A percentile compares a stretch with the other conserved stretches of the same genome.
Evolutionary conservation across 495 filamentous ascomycete species (phyloP).

Genomic region (Aspergillus egyptiacus): DNA sequence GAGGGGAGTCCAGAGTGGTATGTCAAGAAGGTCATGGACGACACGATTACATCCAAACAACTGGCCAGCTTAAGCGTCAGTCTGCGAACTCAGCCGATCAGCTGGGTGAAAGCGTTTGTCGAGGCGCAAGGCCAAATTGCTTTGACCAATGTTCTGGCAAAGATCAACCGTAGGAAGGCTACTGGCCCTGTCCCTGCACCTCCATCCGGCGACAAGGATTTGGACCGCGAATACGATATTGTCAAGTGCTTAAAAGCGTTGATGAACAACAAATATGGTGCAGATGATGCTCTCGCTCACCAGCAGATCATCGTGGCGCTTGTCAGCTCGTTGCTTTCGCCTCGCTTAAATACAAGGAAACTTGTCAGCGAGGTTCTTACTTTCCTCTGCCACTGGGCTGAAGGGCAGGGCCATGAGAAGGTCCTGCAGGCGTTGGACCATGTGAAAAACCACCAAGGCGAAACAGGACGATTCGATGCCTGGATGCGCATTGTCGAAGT

Average conservation of each 20-base stretch:
- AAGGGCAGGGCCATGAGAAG: constrained; percentile 89
- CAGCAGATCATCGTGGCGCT: constrained; percentile 85
- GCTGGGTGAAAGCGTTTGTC: constrained; percentile 93
- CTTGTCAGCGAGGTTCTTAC: constrained; percentile 95
- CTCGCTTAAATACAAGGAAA: constrained; percentile 85
- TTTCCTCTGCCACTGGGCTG: constrained; percentile 93
- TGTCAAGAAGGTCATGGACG: constrained; percentile 94
- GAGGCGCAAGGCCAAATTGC: constrained; percentile 97
- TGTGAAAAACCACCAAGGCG: constrained; percentile 80
- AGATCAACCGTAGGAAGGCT: constrained; percentile 83
- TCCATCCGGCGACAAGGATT: constrained; percentile 68
- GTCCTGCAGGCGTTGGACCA: constrained; percentile 90
- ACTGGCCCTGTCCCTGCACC: constrained; percentile 65
- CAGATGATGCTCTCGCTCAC: constrained; percentile 91
- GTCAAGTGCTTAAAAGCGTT: constrained; percentile 94
- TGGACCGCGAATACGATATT: constrained; percentile 95
- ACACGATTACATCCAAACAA: constrained; percentile 85
- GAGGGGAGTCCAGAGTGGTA: constrained; percentile 98
- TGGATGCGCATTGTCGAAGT: constrained; percentile 99
- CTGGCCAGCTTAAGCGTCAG: constrained; percentile 88
- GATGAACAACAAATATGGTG: constrained; percentile 99
- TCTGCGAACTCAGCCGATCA: constrained; percentile 89
- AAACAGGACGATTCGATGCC: constrained; percentile 94
- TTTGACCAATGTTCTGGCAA: constrained; percentile 84
- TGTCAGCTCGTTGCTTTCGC: constrained; percentile 79